Evolutionary conservation across 208 protist species (phyloP), one percentile per base, ranked within the genome.

Genomic region (Leishmania braziliensis): DNA sequence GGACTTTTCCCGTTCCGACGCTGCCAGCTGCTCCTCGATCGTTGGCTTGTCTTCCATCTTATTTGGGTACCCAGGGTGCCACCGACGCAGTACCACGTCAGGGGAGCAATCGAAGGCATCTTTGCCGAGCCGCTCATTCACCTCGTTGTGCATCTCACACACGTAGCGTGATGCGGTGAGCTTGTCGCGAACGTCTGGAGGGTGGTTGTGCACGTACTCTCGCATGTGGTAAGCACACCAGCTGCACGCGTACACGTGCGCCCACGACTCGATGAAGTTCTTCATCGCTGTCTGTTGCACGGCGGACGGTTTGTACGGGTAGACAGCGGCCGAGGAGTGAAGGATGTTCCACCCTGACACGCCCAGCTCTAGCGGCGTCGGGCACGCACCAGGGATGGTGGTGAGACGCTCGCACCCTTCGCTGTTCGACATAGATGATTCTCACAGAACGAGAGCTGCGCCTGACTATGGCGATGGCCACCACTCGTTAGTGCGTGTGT

Each of bases 181-280:
- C 79, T 97, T 98, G 77, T 93, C 87, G 5, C 71, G 79, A 23
- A 97, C 90, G 20, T 90, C 84, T 20, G 95, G 93, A 29, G 94
- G 90, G 77, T 97, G 84, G 20, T 84, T 39, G n/a, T 81, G 73
- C 33, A 98, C 70, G 80, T 96, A 90, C 48, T 82, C 80, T 36
- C 92, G 91, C 94, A 98, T 97, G 90, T 98, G 94, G 68, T 93
- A 95, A 39, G 90, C 90, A 66, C 95, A 98, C 82, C 90, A 90
- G 77, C 90, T 91, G 83, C 95, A 98, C 20, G 95, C 93, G 83
- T 98, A 98, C 48, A 94, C 84, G 50, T 96, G 80, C 29, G 91
- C 92, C 90, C 90, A 97, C 46, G 84, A 82, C 72, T 95, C 56
- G 62, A 98, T 89, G 62, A 98, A 98, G 56, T 81, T 82, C 39